Evolutionary conservation across 768 basidiomycete genomes (phyloP).

Genomic region (Guyanaporus albipodus): DNA sequence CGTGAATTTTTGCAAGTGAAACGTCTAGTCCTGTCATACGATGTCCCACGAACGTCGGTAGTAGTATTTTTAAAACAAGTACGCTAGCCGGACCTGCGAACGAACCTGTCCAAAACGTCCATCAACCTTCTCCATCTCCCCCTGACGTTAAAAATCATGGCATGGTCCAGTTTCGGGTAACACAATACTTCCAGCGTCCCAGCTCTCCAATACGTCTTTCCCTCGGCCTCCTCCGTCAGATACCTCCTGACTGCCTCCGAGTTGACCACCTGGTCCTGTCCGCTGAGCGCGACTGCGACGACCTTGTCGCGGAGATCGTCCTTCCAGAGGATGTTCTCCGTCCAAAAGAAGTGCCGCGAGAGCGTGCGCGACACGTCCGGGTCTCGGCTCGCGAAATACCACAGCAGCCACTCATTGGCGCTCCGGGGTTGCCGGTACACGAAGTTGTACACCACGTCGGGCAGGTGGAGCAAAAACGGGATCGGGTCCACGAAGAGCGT

Average conservation of each 20-base stretch:
- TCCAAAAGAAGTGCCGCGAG: constrained; percentile 63
- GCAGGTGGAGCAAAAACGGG: constrained; percentile 58
- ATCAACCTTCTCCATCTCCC: constrained; percentile 29
- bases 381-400: constrained; percentile 65
- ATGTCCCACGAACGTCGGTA: too few relatives aligned
- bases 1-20: too few relatives aligned
- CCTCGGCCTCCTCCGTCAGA: constrained; percentile 32
- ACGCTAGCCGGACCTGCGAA: constrained; percentile 4
- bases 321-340: constrained; percentile 55
- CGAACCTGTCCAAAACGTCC: constrained; percentile 31
- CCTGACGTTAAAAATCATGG: constrained; percentile 36
- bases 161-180: constrained; percentile 38
- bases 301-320: constrained; percentile 43
- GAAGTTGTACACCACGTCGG: constrained; percentile 62
- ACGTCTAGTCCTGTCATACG: too few relatives aligned
- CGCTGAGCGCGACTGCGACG: constrained; percentile 37
- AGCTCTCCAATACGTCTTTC: constrained; percentile 24
- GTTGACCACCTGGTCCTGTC: constrained; percentile 42
- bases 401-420: constrained; percentile 62
- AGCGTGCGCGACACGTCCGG: constrained; percentile 58
- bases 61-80: too few relatives aligned
- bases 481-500: constrained; percentile 61
- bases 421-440: constrained; percentile 52
- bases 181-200: constrained; percentile 38
- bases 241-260: constrained; percentile 36